Base-by-base conservation (phyloP, 1,284 basidiomycete genomes). In the Trametes hirsuta region DNA sequence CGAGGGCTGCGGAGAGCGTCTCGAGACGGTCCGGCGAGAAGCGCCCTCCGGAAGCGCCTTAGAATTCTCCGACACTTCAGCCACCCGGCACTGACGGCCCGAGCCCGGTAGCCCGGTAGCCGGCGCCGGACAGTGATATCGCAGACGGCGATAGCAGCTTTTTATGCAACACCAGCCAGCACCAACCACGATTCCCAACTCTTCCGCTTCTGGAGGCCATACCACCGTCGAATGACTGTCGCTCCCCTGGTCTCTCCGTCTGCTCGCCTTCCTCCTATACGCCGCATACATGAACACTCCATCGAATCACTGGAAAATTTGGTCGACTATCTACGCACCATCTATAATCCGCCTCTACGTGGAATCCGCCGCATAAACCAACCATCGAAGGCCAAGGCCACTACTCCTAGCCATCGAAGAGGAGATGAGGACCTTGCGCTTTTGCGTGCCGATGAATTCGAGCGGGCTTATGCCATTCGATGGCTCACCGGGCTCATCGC, bases 401-500 rank as follows among this genome's bases (percentile, higher is more conserved):
- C n/a, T 6, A n/a, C 10, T 4, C n/a, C 45, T 25, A n/a, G 35
- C 22, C 25, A 22, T 11, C 59, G 62, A 36, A 68, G 68, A 10
- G 58, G 49, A 34, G 69, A 69, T 12, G 55, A 45, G 8, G 55
- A 56, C 3, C n/a, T 52, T 5, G 25, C 24, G 14, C 55, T 54
- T 0, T 62, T 79, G 22, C 75, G 77, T 40, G 68, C 74, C 0
- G 91, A 92, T 69, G 66, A 76, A 0, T 93, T 90, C 71, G 91
- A 93, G 71, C 81, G 87, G 10, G 72, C 81, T 0, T 86, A 88
- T 64, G 79, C 87, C 0, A 79, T 91, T 12, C 82, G 82, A 58
- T 94, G 91, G 91, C 78, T 94, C 21, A 88, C 83, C 2, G 73
- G 81, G 2, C 78, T 92, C 47, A 74, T 92, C 24, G 68, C 72